phyloP scores from a whole-genome alignment of 2,329 filamentous ascomycete species.

The Alternaria arborescens region DNA sequence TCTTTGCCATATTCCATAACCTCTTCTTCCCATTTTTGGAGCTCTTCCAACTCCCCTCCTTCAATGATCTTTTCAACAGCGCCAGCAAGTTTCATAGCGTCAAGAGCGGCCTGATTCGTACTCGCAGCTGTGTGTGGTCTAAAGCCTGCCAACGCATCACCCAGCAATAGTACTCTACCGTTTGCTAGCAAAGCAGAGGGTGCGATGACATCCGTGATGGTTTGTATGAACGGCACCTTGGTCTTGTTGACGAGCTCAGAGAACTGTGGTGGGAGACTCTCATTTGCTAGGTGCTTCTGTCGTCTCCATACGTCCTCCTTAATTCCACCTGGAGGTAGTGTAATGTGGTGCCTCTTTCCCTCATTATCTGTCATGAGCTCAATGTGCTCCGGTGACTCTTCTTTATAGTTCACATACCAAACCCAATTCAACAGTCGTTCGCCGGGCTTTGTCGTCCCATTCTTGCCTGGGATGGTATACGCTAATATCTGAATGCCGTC shows the following conservation, averaged over 20 bases:
- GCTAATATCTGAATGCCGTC: slow-evolving; percentile 28
- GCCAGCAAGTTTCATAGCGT: slow-evolving; percentile 48
- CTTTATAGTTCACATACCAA: slow-evolving; percentile 55
- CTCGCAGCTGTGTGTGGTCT: slow-evolving; percentile 56
- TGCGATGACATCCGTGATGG: slow-evolving; percentile 54
- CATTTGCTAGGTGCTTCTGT: slow-evolving; percentile 40
- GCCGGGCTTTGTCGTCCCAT: slow-evolving; percentile 49
- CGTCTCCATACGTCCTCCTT: slow-evolving; percentile 48
- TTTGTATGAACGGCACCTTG: slow-evolving; percentile 54
- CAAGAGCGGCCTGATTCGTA: slow-evolving; percentile 57
- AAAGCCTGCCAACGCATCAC: slow-evolving; percentile 57
- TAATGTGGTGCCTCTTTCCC: slow-evolving; percentile 51
- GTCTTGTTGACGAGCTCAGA: slow-evolving; percentile 53
- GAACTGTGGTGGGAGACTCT: slow-evolving; percentile 49
- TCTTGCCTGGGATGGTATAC: slow-evolving; percentile 55
- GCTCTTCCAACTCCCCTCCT: slow-evolving; percentile 38
- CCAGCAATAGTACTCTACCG: slow-evolving; percentile 55
- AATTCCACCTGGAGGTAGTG: slow-evolving; percentile 53
- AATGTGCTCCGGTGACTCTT: slow-evolving; percentile 47
- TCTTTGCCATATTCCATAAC: slow-evolving; percentile 23
- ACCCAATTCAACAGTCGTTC: slow-evolving; percentile 57
- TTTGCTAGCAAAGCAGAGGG: slow-evolving; percentile 46
- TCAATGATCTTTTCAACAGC: slow-evolving; percentile 43
- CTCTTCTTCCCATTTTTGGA: slow-evolving; percentile 44
- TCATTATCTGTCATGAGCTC: slow-evolving; percentile 56